phyloP scores from a whole-genome alignment of 2,329 filamentous ascomycete species.

The Microthyrium microscopicum region DNA sequence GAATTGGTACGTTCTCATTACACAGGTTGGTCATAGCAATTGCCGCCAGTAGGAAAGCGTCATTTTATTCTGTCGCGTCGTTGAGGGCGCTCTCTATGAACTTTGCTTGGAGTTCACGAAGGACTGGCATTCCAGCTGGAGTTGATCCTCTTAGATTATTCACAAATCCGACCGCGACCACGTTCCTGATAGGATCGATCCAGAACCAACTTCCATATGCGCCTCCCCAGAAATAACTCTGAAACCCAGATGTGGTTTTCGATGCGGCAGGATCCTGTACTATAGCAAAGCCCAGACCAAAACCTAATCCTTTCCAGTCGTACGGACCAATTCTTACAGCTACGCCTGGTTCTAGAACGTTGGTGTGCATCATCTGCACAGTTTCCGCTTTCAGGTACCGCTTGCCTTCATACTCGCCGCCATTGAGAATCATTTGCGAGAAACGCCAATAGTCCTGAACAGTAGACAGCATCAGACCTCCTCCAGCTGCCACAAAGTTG shows the following conservation, averaged over 20 bases:
- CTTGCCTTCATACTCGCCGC: conserved; percentile 3
- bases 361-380: conserved; percentile 5
- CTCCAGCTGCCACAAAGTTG: background rate
- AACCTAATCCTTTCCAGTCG: background rate
- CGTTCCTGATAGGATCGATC: conserved; percentile 2
- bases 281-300: conserved; percentile 4
- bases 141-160: background rate
- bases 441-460: conserved; percentile 3
- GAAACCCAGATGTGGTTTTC: background rate
- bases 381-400: background rate
- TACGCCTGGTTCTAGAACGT: background rate
- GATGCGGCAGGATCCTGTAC: background rate
- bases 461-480: background rate
- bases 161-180: background rate
- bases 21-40: no score
- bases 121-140: no score
- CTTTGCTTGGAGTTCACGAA: no score
- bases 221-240: conserved; percentile 1
- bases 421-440: conserved; percentile 3
- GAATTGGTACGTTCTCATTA: no score
- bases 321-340: background rate
- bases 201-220: conserved; percentile 3
- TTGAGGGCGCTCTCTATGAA: no score
- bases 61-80: no score
- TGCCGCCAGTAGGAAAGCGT: no score